Evolutionary conservation across 1,284 basidiomycete genomes (phyloP).

Genomic region (Coniophora puteana): DNA sequence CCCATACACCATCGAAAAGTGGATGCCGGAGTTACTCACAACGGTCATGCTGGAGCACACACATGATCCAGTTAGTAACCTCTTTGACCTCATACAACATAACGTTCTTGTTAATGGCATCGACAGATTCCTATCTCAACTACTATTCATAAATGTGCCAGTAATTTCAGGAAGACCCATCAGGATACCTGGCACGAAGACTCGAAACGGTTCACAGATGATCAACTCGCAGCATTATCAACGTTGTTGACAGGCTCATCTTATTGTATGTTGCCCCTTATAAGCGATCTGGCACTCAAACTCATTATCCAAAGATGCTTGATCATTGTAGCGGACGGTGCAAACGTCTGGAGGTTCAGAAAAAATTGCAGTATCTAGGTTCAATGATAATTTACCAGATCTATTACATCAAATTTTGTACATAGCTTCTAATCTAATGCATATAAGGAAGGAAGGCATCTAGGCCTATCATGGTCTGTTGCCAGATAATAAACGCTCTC

Average conservation of each 20-base stretch:
- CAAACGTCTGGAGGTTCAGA: too few relatives aligned
- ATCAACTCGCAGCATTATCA: slow-evolving; percentile 67
- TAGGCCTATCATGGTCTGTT: too few relatives aligned
- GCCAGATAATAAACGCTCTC: too few relatives aligned
- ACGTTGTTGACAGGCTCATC: slow-evolving; percentile 72
- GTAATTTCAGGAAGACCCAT: slow-evolving; percentile 75
- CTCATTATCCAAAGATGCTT: slow-evolving; percentile 3
- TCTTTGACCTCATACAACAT: slow-evolving; percentile 2
- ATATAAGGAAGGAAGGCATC: too few relatives aligned
- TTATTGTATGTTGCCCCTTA: slow-evolving; percentile 47
- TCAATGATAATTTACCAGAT: too few relatives aligned
- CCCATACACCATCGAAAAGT: slow-evolving; percentile 82
- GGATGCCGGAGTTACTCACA: slow-evolving; percentile 77
- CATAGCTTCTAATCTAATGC: too few relatives aligned
- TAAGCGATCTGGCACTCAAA: too few relatives aligned
- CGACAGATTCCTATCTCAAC: slow-evolving; percentile 67
- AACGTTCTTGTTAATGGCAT: slow-evolving; percentile 7
- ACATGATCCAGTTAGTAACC: slow-evolving; percentile 62
- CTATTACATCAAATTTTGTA: too few relatives aligned
- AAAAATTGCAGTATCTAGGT: too few relatives aligned
- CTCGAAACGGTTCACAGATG: slow-evolving; percentile 68
- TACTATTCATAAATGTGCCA: slow-evolving; percentile 68
- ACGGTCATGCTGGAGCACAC: slow-evolving; percentile 76
- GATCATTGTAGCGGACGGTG: slow-evolving; percentile 5
- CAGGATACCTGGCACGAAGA: slow-evolving; percentile 87